A percentile compares a stretch with the other conserved stretches of the same genome.
phyloP scores from a whole-genome alignment of 1,139 yeast genomes.

The Hansenula sp. region DNA sequence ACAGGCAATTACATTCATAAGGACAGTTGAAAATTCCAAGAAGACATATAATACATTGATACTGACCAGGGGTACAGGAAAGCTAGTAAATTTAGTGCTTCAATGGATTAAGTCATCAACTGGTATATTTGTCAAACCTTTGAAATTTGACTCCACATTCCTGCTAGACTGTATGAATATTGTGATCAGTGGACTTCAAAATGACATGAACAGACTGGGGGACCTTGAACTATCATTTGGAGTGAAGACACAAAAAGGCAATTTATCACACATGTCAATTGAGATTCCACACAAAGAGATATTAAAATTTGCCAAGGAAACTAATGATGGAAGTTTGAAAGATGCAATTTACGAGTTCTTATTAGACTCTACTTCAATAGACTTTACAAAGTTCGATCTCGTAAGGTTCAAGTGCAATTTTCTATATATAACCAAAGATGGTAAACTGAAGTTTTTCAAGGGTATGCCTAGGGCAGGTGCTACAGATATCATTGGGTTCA shows the following conservation, averaged over 20 bases:
- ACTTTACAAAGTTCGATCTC: conserved; percentile 15
- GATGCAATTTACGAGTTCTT: conserved; percentile 10
- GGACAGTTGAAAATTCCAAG: not conserved
- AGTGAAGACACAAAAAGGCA: conserved; percentile 8
- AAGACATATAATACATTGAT: conserved; percentile 14
- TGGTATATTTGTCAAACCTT: conserved; percentile 22
- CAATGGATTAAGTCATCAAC: conserved; percentile 24
- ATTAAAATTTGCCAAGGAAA: conserved; percentile 4
- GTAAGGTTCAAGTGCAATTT: conserved; percentile 16
- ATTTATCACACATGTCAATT: conserved; percentile 10
- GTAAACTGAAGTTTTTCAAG: conserved; percentile 15
- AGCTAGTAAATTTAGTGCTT: conserved; percentile 12
- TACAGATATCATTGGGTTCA: conserved; percentile 18
- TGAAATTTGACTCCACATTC: conserved; percentile 18
- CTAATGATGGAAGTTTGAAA: conserved; percentile 5
- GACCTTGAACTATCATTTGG: conserved; percentile 18
- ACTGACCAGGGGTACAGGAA: conserved; percentile 14
- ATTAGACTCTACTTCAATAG: conserved; percentile 15
- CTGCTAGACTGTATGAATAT: conserved; percentile 23
- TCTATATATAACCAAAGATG: conserved; percentile 16
- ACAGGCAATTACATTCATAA: conserved; percentile 16
- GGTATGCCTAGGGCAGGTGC: conserved; percentile 17
- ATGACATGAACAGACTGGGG: conserved; percentile 14
- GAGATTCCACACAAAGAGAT: conserved; percentile 16
- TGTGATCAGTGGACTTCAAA: conserved; percentile 16